Evolutionary conservation across 176 grass and related monocot species (phyloP), one percentile per base, ranked within the genome.

Genomic region (Bolboschoenus planiculmis): DNA sequence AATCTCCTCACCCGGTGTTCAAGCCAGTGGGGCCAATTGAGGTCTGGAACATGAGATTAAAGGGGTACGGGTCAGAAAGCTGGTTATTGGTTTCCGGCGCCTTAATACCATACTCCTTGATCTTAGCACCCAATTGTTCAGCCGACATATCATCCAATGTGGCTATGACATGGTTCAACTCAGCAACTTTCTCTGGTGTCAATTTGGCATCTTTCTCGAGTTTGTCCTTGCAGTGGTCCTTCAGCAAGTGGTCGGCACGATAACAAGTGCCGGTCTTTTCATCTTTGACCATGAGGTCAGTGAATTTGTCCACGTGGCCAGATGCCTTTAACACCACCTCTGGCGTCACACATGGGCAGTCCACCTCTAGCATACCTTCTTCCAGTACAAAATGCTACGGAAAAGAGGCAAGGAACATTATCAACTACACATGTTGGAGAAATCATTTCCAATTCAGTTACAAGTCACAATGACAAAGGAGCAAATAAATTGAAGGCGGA

Each of bases 41-140:
- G 30, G 94, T 97, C 85, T 97, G 94, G 81, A 97, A 97, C 94
- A 97, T 97, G 55, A 97, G 92, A 90, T 97, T 97, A 81, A 97
- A 97, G 18, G 94, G 94, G 62, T 97, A 97, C 0, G 92, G 94
- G 62, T 90, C 88, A 59, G 92, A 94, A 29, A 97, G 79, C 23
- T 56, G 56, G 63, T 97, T 97, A 80, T 94, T 97, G 56, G 94
- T 97, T 81, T 97, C 94, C n/a, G 94, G 91, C 33, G 94, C 94
- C 80, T 80, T 89, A 83, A 94, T 97, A 8, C 78, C 88, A 83
- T 94, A 97, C 60, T 97, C 94, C 88, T 86, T 97, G 47, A 97
- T 94, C 83, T 97, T 97, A 55, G 79, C 83, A 50, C 94, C 92
- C 63, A 94, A 79, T 64, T 92, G 84, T 26, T 97, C 91, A 56